Evolutionary conservation across 2,329 filamentous ascomycete species (phyloP), one percentile per base, ranked within the genome.

Genomic region (Colletotrichum orbiculare): DNA sequence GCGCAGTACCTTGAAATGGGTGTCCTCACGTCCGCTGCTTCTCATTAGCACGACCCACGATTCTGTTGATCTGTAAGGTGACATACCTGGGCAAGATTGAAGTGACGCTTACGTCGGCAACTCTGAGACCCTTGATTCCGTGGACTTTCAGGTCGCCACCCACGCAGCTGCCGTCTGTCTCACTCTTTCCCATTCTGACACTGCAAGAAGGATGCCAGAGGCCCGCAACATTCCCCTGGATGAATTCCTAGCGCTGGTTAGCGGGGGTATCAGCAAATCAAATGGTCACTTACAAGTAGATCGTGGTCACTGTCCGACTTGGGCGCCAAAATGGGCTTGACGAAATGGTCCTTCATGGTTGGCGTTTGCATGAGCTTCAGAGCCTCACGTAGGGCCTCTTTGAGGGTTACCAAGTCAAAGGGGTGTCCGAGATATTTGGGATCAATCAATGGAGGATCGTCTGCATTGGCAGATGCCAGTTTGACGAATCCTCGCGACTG

Each of bases 191-290:
- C 52, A 64, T 64, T 37, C 43, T 64, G 10, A 64, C 49, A n/a
- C 61, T 64, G 8, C 61, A 64, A 2, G 56, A 41, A n/a, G 61
- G 57, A 10, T 64, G 61, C 57, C 56, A 64, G 3, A 64, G n/a
- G 2, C 61, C 61, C 0, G 57, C 61, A 0, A 64, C 61, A 12
- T 55, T 64, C 33, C 61, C 33, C n/a, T 34, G 12, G 15, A 64
- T 61, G 38, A 64, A 64, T 3, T 55, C 38, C 61, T 64, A 15
- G 11, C 34, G 6, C 13, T 7, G n/a, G 2, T 42, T 7, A n/a
- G 8, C n/a, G 10, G n/a, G 9, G 8, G 15, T 4, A 17, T 11
- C 8, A 10, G n/a, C 5, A 46, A 15, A 13, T 15, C 13, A 8
- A 8, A 0, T 25, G 4, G 7, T 12, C 4, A 33, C 55, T 50